phyloP scores from a whole-genome alignment of 2,329 filamentous ascomycete species.

The Aspergillus arachidicola region DNA sequence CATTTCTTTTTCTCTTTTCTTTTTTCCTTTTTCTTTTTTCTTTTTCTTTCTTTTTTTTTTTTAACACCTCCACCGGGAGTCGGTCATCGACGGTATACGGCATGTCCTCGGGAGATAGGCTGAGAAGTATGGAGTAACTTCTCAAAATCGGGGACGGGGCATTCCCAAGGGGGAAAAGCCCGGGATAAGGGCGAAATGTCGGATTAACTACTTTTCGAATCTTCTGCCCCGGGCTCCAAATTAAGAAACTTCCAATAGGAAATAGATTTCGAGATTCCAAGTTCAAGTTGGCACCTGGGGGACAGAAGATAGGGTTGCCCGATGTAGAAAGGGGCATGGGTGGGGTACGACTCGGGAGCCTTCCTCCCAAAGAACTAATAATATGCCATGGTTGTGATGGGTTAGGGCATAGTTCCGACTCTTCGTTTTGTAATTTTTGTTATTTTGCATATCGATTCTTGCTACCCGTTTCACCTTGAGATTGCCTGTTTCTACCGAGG shows the following conservation, averaged over 20 bases:
- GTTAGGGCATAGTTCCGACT: slow-evolving; percentile 1
- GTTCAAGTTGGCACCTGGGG: slow-evolving; percentile 11
- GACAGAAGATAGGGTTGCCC: slow-evolving; percentile 5
- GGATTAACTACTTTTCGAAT: background rate
- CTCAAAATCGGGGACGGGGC: slow-evolving; percentile 5
- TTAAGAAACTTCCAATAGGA: slow-evolving; percentile 11
- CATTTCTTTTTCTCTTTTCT: background rate
- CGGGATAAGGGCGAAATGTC: background rate
- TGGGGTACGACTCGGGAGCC: background rate
- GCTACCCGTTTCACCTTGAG: background rate
- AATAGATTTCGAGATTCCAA: slow-evolving; percentile 5
- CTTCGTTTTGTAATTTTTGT: background rate
- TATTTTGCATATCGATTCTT: background rate
- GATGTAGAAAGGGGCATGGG: slow-evolving; percentile 12
- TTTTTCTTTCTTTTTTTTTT: no score
- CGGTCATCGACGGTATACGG: background rate
- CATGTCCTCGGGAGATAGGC: background rate
- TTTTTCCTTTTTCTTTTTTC: no score
- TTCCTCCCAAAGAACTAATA: slow-evolving; percentile 14
- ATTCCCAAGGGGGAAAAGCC: slow-evolving; percentile 4
- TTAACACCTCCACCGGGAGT: background rate
- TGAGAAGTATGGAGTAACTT: background rate
- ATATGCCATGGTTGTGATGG: slow-evolving; percentile 14
- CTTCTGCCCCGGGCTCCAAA: slow-evolving; percentile 18
- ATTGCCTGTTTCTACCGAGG: background rate